Conservation (phyloP, 805 yeast species). For the Candida nemodendra region DNA sequence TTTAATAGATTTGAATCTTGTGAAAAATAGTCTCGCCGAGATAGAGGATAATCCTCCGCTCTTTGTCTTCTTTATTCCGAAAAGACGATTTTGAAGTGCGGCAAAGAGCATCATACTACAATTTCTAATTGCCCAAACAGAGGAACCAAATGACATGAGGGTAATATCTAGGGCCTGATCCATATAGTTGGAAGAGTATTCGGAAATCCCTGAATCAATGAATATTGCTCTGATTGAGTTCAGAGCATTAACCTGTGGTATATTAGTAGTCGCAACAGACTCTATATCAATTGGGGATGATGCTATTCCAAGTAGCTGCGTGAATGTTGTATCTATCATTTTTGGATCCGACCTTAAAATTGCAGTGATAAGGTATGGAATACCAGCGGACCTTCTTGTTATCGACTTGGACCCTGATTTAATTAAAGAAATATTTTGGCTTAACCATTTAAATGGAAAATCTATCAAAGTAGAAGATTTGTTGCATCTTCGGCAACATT, state of each 20-base stretch:
- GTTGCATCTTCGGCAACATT: constrained; percentile 60
- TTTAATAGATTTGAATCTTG: constrained; percentile 55
- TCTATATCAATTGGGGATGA: constrained; percentile 44
- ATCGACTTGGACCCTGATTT: constrained; percentile 62
- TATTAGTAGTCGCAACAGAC: constrained; percentile 50
- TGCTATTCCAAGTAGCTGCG: constrained; percentile 54
- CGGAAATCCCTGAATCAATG: constrained; percentile 65
- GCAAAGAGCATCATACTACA: constrained; percentile 93
- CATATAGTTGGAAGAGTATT: constrained; percentile 47
- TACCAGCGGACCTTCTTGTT: constrained; percentile 89
- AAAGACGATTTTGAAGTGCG: constrained; percentile 74
- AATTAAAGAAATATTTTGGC: constrained; percentile 43
- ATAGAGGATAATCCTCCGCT: constrained; percentile 22
- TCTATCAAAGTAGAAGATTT: constrained; percentile 27
- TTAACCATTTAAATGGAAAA: constrained; percentile 58
- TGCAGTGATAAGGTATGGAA: constrained; percentile 78
- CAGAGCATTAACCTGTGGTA: constrained; percentile 93
- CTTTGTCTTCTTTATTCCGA: constrained; percentile 56
- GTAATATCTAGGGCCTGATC: constrained; percentile 61
- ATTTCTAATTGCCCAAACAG: constrained; percentile 83
- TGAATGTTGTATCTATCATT: constrained; percentile 50
- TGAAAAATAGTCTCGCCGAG: constrained; percentile 63
- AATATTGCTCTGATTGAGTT: constrained; percentile 78
- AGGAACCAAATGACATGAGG: constrained; percentile 59
- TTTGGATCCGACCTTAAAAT: constrained; percentile 55